A percentile compares a stretch with the other conserved stretches of the same genome.
Conservation (phyloP, 495 filamentous ascomycete species). For the Neurospora cerealis region DNA sequence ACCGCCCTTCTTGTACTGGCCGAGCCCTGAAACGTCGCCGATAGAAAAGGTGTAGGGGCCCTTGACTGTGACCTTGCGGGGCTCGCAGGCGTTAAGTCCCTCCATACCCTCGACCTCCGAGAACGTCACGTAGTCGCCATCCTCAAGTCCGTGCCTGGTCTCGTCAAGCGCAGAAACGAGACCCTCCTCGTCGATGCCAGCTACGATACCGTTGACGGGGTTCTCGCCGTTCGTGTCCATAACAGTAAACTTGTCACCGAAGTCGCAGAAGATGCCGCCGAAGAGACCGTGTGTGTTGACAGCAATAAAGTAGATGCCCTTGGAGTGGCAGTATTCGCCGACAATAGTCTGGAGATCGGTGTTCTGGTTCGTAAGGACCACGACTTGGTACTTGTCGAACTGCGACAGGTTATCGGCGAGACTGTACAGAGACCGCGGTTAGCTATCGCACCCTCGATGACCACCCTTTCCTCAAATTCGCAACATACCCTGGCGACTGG, state of each 20-base stretch:
- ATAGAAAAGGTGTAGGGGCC: conserved; percentile 96
- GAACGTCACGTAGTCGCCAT: conserved; percentile 95
- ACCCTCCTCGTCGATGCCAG: conserved; percentile 77
- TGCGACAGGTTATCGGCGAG: conserved; percentile 61
- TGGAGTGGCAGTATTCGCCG: conserved; percentile 85
- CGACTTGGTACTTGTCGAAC: conserved; percentile 79
- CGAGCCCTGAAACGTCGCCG: conserved; percentile 80
- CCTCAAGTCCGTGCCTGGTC: conserved; percentile 87
- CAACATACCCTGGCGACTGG: conserved; percentile 36
- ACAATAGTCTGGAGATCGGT: conserved; percentile 70
- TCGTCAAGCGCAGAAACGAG: conserved; percentile 93
- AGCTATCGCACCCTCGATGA: not conserved
- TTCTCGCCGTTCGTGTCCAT: conserved; percentile 88
- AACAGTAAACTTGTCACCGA: conserved; percentile 83
- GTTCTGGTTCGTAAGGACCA: conserved; percentile 80
- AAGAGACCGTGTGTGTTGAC: conserved; percentile 89
- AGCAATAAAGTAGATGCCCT: conserved; percentile 81
- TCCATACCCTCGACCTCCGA: conserved; percentile 92
- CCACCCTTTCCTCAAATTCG: not conserved
- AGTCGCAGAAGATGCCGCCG: conserved; percentile 94
- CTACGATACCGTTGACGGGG: conserved; percentile 79
- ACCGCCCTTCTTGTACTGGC: conserved; percentile 77
- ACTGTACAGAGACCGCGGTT: conserved; percentile 21
- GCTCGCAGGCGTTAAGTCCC: conserved; percentile 66
- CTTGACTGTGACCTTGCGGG: conserved; percentile 85